phyloP scores from a whole-genome alignment of 305 asterid genomes.

The Andrographis paniculata region DNA sequence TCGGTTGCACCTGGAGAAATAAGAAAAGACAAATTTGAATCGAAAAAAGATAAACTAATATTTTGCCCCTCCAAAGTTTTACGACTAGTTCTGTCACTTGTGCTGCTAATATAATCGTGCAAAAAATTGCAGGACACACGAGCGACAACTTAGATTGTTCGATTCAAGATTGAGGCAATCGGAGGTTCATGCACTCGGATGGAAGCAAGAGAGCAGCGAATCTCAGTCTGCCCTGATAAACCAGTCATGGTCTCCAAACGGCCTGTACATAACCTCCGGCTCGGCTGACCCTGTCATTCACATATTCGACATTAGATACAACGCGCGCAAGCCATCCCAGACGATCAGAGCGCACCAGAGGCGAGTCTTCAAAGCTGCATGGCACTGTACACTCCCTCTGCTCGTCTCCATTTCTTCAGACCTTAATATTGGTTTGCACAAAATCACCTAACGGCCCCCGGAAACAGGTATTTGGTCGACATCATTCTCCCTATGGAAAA shows the following conservation, averaged over 20 bases:
- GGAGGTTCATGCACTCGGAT: constrained; percentile 68
- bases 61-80: too few species aligned
- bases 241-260: constrained; percentile 96
- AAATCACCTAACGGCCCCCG: constrained; percentile 11
- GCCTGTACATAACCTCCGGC: constrained; percentile 71
- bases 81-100: too few species aligned
- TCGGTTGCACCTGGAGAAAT: too few species aligned
- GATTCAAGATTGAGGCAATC: constrained; percentile 55
- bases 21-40: too few species aligned
- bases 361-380: constrained; percentile 87
- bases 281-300: constrained; percentile 84
- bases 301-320: constrained; percentile 72
- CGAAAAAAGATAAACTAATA: too few species aligned
- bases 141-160: constrained; percentile 63
- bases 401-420: constrained; percentile 90
- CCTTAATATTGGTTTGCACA: constrained; percentile 72
- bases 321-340: constrained; percentile 58
- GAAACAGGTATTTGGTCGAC: too few species aligned
- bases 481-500: too few species aligned
- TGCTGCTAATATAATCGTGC: too few species aligned
- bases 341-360: constrained; percentile 79
- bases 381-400: constrained; percentile 80
- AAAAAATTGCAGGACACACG: constrained; percentile 46
- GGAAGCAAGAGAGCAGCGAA: constrained; percentile 87
- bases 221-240: constrained; percentile 84